These are phyloP conservation scores for Sapria himalayana DNA, from an alignment of 345 rosid genomes.

Conservation along the genomic window DNA sequence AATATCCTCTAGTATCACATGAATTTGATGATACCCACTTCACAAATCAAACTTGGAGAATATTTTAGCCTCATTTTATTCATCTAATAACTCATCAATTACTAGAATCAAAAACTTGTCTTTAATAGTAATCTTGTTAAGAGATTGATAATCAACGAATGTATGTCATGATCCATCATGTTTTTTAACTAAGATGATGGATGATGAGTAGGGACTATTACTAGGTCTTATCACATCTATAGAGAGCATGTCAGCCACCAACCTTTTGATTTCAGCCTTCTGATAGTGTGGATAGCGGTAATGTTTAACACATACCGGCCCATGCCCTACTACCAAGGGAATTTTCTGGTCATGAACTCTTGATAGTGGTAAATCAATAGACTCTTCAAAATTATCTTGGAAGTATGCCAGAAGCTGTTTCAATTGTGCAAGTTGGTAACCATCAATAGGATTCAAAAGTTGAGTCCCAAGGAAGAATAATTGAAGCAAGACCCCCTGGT, in stretches of 20 bases:
- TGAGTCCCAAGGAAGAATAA: not conserved
- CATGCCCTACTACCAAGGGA: not conserved
- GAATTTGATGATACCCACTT: not conserved
- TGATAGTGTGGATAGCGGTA: not conserved
- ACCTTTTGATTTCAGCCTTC: not conserved
- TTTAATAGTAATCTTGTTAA: too few species aligned
- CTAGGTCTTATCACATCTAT: too few species aligned
- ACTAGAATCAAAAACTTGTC: too few species aligned
- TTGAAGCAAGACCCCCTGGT: not conserved
- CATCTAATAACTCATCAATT: not conserved
- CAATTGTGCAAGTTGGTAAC: not conserved
- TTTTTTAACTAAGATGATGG: not conserved
- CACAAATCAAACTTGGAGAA: not conserved
- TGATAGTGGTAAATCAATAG: not conserved
- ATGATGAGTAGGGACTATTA: not conserved
- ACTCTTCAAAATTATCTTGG: not conserved
- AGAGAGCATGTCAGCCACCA: slow-evolving; percentile 2
- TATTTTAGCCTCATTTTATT: not conserved
- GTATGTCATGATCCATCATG: not conserved
- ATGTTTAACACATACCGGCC: not conserved
- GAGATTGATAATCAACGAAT: not conserved
- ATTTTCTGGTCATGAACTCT: not conserved
- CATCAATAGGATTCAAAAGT: not conserved
- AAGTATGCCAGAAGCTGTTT: not conserved
- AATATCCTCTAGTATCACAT: not conserved